Conservation (phyloP, 2,329 filamentous ascomycete genomes). For the Nemania sp. region DNA sequence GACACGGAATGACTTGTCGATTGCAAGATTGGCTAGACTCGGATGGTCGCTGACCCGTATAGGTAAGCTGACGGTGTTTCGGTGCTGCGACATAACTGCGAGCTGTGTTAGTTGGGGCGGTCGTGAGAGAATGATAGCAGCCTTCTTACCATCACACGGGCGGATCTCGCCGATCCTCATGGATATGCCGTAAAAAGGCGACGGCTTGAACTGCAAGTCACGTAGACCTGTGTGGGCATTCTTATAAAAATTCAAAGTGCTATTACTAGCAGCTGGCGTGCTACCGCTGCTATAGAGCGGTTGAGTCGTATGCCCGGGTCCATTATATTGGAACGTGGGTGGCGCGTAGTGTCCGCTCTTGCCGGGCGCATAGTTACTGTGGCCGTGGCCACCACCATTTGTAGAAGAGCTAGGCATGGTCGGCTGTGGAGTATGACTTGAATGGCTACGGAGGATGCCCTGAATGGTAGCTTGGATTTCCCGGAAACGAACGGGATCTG, state of each 20-base stretch:
- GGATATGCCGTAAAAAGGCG: constrained; percentile 81
- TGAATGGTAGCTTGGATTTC: constrained; percentile 21
- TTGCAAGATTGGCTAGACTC: constrained; percentile 58
- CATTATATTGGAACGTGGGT: constrained; percentile 10
- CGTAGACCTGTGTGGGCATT: constrained; percentile 15
- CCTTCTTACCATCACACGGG: constrained; percentile 71
- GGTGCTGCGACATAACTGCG: constrained; percentile 60
- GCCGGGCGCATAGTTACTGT: constrained; percentile 6
- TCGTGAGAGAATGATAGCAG: not conserved
- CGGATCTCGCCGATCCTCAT: constrained; percentile 66
- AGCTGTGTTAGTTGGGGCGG: constrained; percentile 21
- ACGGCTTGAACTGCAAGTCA: constrained; percentile 62
- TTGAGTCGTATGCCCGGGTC: constrained; percentile 19
- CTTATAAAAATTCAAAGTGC: constrained; percentile 21
- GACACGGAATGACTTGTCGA: constrained; percentile 67
- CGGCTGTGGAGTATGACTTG: constrained; percentile 14
- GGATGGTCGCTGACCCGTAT: constrained; percentile 57
- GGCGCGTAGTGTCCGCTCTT: constrained; percentile 5
- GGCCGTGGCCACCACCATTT: not conserved
- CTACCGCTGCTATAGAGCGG: constrained; percentile 23
- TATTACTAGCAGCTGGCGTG: constrained; percentile 15
- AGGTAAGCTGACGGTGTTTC: constrained; percentile 52
- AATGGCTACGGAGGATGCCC: constrained; percentile 1
- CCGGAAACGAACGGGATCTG: constrained; percentile 12
- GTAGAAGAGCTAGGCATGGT: constrained; percentile 18